Conservation (phyloP, 495 filamentous ascomycete genomes). For the Entonaema liquescens region DNA sequence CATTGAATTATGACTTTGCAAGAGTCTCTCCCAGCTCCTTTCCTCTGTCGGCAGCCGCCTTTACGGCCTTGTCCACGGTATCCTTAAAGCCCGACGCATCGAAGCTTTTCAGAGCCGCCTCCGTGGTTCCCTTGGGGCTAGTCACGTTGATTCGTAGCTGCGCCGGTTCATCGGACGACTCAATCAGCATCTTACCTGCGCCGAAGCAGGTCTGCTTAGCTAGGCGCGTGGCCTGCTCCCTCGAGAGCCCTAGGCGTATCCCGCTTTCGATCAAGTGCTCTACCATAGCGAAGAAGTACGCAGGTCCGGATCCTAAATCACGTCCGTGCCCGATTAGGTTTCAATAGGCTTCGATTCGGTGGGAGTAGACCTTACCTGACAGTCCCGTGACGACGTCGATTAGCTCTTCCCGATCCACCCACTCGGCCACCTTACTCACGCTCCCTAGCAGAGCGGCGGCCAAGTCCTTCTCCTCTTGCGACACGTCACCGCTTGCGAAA, state of each 20-base stretch:
- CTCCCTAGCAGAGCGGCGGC: constrained; percentile 41
- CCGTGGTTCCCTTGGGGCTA: constrained; percentile 49
- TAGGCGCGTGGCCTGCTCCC: constrained; percentile 47
- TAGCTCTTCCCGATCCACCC: constrained; percentile 49
- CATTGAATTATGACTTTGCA: constrained; percentile 17
- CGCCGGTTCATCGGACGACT: constrained; percentile 46
- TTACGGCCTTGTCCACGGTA: constrained; percentile 45
- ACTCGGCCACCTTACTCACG: constrained; percentile 46
- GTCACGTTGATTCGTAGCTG: constrained; percentile 49
- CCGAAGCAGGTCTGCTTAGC: constrained; percentile 50
- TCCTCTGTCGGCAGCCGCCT: constrained; percentile 40
- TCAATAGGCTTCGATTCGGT: not conserved
- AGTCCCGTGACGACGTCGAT: constrained; percentile 51
- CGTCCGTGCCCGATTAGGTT: constrained; percentile 13
- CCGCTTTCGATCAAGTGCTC: constrained; percentile 48
- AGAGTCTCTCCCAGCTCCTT: constrained; percentile 46
- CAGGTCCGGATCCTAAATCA: constrained; percentile 46
- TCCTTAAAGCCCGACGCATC: constrained; percentile 46
- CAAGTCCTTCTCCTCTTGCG: constrained; percentile 46
- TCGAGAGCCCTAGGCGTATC: constrained; percentile 42
- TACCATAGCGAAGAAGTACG: constrained; percentile 50
- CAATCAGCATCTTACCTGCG: constrained; percentile 47
- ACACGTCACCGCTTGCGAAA: constrained; percentile 45
- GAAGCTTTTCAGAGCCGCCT: constrained; percentile 47
- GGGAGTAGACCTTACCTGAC: constrained; percentile 43